Percentiles rank a stretch among this genome's conserved stretches.
These are phyloP conservation scores for Coemansia sp. DNA, from an alignment of 192 early-diverging fungal genomes.

Conservation along the genomic window DNA sequence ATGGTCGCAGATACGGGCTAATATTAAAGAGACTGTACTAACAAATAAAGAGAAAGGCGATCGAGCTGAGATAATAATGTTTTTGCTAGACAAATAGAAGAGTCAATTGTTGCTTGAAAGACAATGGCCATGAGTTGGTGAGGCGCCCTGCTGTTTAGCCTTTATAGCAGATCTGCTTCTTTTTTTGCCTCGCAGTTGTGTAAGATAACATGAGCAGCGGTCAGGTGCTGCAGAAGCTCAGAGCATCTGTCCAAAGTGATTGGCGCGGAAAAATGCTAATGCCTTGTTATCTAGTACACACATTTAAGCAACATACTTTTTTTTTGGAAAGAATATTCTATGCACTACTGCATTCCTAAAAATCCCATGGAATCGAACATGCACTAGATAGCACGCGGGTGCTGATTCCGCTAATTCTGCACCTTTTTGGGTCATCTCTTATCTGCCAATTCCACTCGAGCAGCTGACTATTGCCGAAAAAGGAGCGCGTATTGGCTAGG, in stretches of 20 bases:
- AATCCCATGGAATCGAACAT: background rate
- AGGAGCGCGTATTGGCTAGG: background rate
- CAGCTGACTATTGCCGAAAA: background rate
- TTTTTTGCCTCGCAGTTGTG: background rate
- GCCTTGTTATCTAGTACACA: background rate
- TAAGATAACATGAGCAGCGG: background rate
- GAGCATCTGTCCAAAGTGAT: conserved; percentile 1
- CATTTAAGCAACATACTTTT: background rate
- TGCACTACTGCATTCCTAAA: background rate
- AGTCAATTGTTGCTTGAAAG: background rate
- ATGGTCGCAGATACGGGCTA: conserved; percentile 9
- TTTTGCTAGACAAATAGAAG: background rate
- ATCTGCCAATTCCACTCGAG: background rate
- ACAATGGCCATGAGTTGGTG: background rate
- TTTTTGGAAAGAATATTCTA: background rate
- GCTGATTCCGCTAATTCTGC: background rate
- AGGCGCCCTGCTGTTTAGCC: background rate
- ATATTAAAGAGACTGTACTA: background rate
- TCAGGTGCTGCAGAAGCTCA: background rate
- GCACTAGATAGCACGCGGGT: background rate
- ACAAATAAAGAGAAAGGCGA: background rate
- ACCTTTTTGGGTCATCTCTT: background rate
- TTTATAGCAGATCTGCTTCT: background rate
- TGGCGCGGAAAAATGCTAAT: background rate
- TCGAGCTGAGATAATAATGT: background rate